Base-by-base conservation (phyloP, 768 basidiomycete species). In the Pulveroboletus sp. region DNA sequence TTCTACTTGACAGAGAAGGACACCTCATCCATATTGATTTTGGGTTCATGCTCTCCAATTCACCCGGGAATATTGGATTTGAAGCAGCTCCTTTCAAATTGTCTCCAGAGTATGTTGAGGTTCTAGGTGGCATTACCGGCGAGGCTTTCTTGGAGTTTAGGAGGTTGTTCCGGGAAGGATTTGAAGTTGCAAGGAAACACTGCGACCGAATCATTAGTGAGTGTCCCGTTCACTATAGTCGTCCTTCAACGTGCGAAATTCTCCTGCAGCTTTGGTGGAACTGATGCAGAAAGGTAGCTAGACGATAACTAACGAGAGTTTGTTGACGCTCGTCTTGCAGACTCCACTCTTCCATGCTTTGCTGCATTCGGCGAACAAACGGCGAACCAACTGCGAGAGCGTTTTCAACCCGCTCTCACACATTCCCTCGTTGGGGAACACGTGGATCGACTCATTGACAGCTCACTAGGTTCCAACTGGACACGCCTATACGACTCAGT, bases 41-140 rank as follows among this genome's bases (percentile, higher is more conserved):
- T 65, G 96, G 96, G 2, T 98, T 98, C 73, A 95, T 98, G 78
- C 77, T 98, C 31, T 88, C 88, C 38, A 97, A 97, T 68, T 93
- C 94, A 1, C 96, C 96, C 0, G 95, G 95, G 17, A 95, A 95
- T 65, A 88, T 99, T 55, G 90, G 95, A 26, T 98, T 99, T 66
- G 96, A 99, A 71, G 95, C 94, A n/a, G 94, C 96, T 2, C 96
- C 96, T 1, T 99, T 99, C 79, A 99, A 99, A 68, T 71, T 98
- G 11, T 85, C 93, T 8, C 75, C 86, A 46, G 96, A 99, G 68
- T 99, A 99, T 68, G 78, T 99, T 46, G 95, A 98, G 58, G 89
- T 99, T 27, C 76, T 99, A 28, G 96, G 96, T 8, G 95, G 95
- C 3, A 71, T 89, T 37, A 77, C 86, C 44, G 79, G 84, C 27